Base-by-base conservation (phyloP, 768 basidiomycete species). In the Kwoniella pini region DNA sequence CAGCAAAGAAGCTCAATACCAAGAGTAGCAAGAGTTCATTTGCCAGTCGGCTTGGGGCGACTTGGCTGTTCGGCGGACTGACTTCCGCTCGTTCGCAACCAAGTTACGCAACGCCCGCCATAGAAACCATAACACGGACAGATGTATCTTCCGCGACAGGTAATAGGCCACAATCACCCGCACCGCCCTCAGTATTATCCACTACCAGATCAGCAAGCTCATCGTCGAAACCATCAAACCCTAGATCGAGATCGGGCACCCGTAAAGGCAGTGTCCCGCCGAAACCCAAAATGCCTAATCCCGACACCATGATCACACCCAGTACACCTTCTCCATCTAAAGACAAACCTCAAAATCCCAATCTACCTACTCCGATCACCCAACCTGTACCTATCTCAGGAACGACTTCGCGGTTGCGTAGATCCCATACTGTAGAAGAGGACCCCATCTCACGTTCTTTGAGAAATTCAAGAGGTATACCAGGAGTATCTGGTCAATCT, bases 401-500 rank as follows among this genome's bases (percentile, higher is more conserved):
- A 21, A 39, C 44, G 7, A 54, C 33, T 21, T 61, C 59, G 5
- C 51, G 59, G 2, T 36, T 48, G n/a, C 53, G 49, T 11, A 51
- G 48, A 9, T 50, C 51, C 6, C 50, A 40, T 28, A 31, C 44
- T 22, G 46, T 52, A 3, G 62, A 64, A 17, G 62, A 64, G 36
- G 62, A 64, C 42, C 42, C 45, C 1, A 52, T 62, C 7, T 58
- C 57, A 1, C 31, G 62, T 13, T 64, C 62, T 2, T 33, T 64
- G 24, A 84, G 7, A 83, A 84, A 28, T 75, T 61, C 59, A 1
- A 53, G 42, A 21, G 44, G 42, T 28, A 12, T 42, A 17, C 39
- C 39, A 6, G 24, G 13, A 11, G 19, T 12, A 27, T 24, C 17
- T 10, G 48, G 48, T n/a, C 52, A 53, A 26, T 31, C 43, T 15